Evolutionary conservation across 805 yeast species (phyloP), one percentile per base, ranked within the genome.

Genomic region (Wickerhamiella cacticola): DNA sequence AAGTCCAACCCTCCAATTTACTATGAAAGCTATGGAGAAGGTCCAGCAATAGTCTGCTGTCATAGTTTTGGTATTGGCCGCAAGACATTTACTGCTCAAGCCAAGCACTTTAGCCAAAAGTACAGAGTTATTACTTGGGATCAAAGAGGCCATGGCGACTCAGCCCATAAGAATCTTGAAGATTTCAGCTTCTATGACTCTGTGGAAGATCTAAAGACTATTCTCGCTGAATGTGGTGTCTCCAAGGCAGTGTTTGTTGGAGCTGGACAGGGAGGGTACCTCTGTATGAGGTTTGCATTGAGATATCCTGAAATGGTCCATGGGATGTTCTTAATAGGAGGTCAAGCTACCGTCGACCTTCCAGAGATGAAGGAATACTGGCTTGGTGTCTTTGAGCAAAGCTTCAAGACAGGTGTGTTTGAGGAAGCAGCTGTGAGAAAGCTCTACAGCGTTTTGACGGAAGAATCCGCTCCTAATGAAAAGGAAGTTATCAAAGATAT

Each of bases 331-430:
- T 31, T 31, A 15, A 31, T 31, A 31, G 36, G 36, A 15, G 36
- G 21, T 5, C 36, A 31, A n/a, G 36, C 36, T 4, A 31, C 36
- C 16, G 19, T 31, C 16, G 36, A 31, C 36, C 36, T 31, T 31
- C 36, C 36, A 31, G 36, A 31, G 36, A 31, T 31, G 36, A 31
- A 31, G 36, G 36, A 31, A 31, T 31, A 31, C 36, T 31, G 36
- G 36, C 19, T 31, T 18, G 36, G 36, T 18, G 19, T 31, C n/a
- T 31, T 31, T 19, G 36, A 31, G 10, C n/a, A 15, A 31, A 31
- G 36, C 36, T 31, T 31, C 16, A 18, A 31, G 36, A 31, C 36
- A n/a, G 36, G 36, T n/a, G 12, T 15, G 10, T 31, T 31, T 15
- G 36, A 31, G 10, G 21, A 12, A 15, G 5, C 18, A 4, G 16